Conservation (phyloP, 2,329 filamentous ascomycete species). For the Emmonsia crescens region DNA sequence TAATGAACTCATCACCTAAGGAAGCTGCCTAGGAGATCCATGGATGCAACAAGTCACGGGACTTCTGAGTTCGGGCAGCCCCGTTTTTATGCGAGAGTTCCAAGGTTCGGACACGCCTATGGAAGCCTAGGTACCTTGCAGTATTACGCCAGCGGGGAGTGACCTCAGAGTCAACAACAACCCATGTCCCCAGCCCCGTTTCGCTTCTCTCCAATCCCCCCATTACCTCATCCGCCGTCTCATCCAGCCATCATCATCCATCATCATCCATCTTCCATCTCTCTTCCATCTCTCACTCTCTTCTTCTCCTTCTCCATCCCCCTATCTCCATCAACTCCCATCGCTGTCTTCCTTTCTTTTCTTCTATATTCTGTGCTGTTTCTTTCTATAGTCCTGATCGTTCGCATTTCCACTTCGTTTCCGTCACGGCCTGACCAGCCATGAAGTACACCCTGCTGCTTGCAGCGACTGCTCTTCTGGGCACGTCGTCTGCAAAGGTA, state of each 20-base stretch:
- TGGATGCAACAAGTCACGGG: too few relatives aligned
- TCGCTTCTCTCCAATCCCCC: not conserved
- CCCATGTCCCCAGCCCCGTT: not conserved
- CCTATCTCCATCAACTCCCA: not conserved
- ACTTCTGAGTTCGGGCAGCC: too few relatives aligned
- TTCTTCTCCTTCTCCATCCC: not conserved
- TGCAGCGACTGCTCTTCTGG: conserved; percentile 68
- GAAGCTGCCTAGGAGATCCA: too few relatives aligned
- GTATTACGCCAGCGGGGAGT: not conserved
- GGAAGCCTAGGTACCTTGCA: not conserved
- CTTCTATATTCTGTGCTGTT: not conserved
- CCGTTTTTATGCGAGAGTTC: not conserved
- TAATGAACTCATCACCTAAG: too few relatives aligned
- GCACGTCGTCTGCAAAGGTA: conserved; percentile 71
- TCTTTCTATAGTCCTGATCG: not conserved
- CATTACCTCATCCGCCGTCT: not conserved
- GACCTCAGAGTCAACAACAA: not conserved
- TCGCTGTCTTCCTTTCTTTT: not conserved
- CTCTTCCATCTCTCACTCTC: not conserved
- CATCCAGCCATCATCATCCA: not conserved
- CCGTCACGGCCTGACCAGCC: conserved; percentile 7
- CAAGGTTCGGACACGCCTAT: too few relatives aligned
- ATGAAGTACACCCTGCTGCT: conserved; percentile 84
- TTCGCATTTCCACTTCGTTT: not conserved
- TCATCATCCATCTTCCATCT: conserved; percentile 1